phyloP scores from a whole-genome alignment of 306 rosid genomes.

The Leucaena leucocephala region DNA sequence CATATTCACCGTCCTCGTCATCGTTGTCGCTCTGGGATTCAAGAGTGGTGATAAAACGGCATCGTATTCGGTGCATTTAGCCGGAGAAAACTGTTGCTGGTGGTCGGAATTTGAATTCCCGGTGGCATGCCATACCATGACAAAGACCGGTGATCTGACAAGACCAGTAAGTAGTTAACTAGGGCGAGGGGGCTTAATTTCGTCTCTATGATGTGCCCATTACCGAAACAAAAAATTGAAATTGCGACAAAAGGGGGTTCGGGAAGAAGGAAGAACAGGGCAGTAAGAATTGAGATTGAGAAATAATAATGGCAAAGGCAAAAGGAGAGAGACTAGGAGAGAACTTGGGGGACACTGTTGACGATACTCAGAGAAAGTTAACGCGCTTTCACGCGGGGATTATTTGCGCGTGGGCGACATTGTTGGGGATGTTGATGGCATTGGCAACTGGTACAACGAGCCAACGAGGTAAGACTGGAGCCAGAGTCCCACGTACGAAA shows the following conservation, averaged over 20 bases:
- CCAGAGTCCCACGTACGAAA: slow-evolving; percentile 49
- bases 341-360: slow-evolving; percentile 11
- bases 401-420: slow-evolving; percentile 44
- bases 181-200: neutral
- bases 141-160: slow-evolving; percentile 47
- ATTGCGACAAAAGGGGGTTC: neutral
- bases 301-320: slow-evolving; percentile 15
- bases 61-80: slow-evolving; percentile 45
- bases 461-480: slow-evolving; percentile 27
- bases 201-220: slow-evolving; percentile 23
- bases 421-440: slow-evolving; percentile 29
- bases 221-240: slow-evolving; percentile 4
- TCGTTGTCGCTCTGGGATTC: slow-evolving; percentile 20
- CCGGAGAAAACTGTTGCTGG: slow-evolving; percentile 25
- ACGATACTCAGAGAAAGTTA: slow-evolving; percentile 18
- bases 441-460: slow-evolving; percentile 36
- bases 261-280: slow-evolving; percentile 14
- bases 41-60: slow-evolving; percentile 14
- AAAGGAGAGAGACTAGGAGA: slow-evolving; percentile 9
- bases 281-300: slow-evolving; percentile 14
- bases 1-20: slow-evolving; percentile 24
- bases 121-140: slow-evolving; percentile 56
- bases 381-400: slow-evolving; percentile 40
- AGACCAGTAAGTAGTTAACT: neutral
- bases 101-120: slow-evolving; percentile 53